Conservation (phyloP, 768 basidiomycete genomes). For the Collybia sp. region DNA sequence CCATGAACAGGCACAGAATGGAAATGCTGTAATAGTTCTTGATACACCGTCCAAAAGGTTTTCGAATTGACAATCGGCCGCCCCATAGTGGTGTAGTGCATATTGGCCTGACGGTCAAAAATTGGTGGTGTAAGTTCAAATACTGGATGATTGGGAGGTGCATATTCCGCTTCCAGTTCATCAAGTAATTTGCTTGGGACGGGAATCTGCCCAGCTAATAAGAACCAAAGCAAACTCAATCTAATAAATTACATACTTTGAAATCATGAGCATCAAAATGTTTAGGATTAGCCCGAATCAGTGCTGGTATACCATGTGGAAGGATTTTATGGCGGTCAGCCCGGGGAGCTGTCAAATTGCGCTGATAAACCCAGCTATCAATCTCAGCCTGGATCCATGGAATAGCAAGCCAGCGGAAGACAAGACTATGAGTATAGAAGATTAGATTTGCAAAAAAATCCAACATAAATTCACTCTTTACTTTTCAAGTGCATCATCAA, state of each 20-base stretch:
- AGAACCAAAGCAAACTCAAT: too few species aligned
- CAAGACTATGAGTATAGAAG: constrained; percentile 9
- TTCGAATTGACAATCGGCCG: constrained; percentile 4
- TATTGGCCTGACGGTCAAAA: too few species aligned
- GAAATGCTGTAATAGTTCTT: constrained; percentile 3
- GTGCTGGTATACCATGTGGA: constrained; percentile 24
- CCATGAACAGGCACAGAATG: constrained; percentile 1
- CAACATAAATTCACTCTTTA: constrained; percentile 1
- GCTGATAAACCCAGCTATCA: constrained; percentile 15
- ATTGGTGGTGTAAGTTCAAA: too few species aligned
- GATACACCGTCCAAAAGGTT: constrained; percentile 10
- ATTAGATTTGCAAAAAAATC: neutral
- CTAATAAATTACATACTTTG: constrained; percentile 17
- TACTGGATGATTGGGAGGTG: too few species aligned
- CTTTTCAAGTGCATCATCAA: constrained; percentile 14
- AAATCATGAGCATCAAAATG: constrained; percentile 22
- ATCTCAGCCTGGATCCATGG: constrained; percentile 31
- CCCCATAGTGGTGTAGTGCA: constrained; percentile 10
- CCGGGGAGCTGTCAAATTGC: constrained; percentile 15
- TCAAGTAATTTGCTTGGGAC: too few species aligned
- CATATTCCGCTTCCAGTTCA: too few species aligned
- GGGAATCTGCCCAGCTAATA: too few species aligned
- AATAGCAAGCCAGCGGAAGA: constrained; percentile 31
- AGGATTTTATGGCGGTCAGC: constrained; percentile 27
- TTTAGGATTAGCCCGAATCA: constrained; percentile 21